phyloP scores from a whole-genome alignment of 2,329 filamentous ascomycete genomes.

The Achaetomium macrosporum region DNA sequence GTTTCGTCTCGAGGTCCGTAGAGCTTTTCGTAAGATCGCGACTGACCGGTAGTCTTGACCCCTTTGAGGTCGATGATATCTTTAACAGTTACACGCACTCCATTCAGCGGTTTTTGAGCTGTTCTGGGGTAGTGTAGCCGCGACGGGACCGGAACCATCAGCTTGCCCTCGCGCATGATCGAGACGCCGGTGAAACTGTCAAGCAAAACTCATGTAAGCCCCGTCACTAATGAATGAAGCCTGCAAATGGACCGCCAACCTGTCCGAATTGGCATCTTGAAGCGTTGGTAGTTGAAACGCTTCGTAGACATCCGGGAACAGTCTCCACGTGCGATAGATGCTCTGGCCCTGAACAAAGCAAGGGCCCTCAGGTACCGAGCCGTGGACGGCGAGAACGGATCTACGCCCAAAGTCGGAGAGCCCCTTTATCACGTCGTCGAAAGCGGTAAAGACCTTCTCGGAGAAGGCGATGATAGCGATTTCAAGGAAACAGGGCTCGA shows the following conservation, averaged over 20 bases:
- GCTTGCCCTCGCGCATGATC: too few relatives aligned
- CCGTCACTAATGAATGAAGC: neutral
- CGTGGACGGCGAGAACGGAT: too few relatives aligned
- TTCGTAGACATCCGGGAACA: neutral
- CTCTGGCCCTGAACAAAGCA: too few relatives aligned
- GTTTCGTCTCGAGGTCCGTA: neutral
- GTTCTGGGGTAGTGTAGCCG: neutral
- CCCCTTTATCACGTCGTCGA: too few relatives aligned
- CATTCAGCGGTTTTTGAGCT: constrained; percentile 4
- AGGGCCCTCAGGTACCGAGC: too few relatives aligned
- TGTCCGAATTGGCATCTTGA: neutral
- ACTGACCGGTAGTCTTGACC: neutral
- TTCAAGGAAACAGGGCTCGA: too few relatives aligned
- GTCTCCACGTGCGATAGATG: neutral
- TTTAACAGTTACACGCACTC: constrained; percentile 9
- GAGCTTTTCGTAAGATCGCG: constrained; percentile 1
- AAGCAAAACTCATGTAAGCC: neutral
- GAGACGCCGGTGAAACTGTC: neutral
- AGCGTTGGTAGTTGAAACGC: neutral
- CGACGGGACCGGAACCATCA: neutral
- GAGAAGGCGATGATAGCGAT: too few relatives aligned
- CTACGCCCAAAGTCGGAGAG: too few relatives aligned
- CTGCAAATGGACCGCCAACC: neutral
- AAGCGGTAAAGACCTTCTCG: too few relatives aligned
- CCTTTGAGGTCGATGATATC: constrained; percentile 10